Conservation (phyloP, 2,329 filamentous ascomycete species). For the Chalaropsis ovoidea region DNA sequence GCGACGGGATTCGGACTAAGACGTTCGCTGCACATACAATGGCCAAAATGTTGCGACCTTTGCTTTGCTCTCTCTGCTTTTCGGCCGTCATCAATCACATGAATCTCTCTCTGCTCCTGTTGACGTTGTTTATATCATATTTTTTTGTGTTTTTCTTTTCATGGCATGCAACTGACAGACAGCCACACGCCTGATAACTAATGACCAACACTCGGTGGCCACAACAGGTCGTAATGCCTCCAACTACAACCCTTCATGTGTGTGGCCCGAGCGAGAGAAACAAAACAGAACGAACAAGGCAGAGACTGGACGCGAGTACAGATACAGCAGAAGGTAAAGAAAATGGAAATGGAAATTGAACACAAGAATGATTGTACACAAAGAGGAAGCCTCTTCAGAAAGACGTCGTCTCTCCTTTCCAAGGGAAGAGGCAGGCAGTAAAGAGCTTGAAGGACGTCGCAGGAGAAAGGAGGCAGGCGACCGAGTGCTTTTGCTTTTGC, state of each 20-base stretch:
- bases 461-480: background rate
- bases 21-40: background rate
- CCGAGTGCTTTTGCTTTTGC: slow-evolving; percentile 3
- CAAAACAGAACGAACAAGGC: background rate
- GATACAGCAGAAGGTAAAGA: slow-evolving; percentile 10
- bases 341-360: slow-evolving; percentile 10
- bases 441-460: background rate
- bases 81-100: background rate
- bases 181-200: slow-evolving; percentile 3
- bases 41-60: background rate
- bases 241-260: background rate
- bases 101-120: background rate
- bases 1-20: background rate
- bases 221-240: background rate
- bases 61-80: too few relatives aligned
- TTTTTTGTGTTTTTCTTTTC: slow-evolving; percentile 1
- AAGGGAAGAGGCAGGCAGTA: background rate
- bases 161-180: background rate
- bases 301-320: slow-evolving; percentile 4
- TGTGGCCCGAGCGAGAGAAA: background rate
- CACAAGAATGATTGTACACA: slow-evolving; percentile 15
- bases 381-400: slow-evolving; percentile 6
- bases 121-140: background rate
- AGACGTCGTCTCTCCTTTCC: background rate
- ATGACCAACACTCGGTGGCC: background rate